A percentile compares a stretch with the other conserved stretches of the same genome.
These are phyloP conservation scores for Pterulicium gracile DNA, from an alignment of 1,284 basidiomycete species.

Conservation along the genomic window DNA sequence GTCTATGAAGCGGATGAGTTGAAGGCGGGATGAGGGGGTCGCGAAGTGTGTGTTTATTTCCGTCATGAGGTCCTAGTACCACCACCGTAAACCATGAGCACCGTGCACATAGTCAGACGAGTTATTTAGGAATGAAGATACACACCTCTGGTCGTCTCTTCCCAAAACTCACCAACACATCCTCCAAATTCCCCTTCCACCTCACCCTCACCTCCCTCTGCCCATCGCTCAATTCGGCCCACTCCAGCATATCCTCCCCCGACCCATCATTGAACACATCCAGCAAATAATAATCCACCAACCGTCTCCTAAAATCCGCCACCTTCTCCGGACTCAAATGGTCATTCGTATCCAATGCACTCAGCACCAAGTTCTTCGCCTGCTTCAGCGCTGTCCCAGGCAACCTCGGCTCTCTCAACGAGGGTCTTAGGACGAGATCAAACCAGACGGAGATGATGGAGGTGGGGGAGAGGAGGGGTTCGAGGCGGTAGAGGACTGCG, in stretches of 20 bases:
- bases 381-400: conserved; percentile 41
- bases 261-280: conserved; percentile 67
- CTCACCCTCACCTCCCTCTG: conserved; percentile 45
- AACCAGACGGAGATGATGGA: conserved; percentile 71
- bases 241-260: conserved; percentile 60
- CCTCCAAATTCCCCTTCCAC: conserved; percentile 72
- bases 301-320: conserved; percentile 48
- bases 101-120: conserved; percentile 11
- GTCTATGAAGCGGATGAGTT: conserved; percentile 54
- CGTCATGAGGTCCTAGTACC: conserved; percentile 58
- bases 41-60: conserved; percentile 53
- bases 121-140: conserved; percentile 9
- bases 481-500: conserved; percentile 49
- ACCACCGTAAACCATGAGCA: conserved; percentile 9
- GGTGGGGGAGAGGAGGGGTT: conserved; percentile 44
- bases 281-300: conserved; percentile 65
- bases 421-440: conserved; percentile 63
- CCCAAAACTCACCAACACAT: conserved; percentile 56
- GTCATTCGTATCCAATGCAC: conserved; percentile 42
- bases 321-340: conserved; percentile 37
- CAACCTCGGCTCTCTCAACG: conserved; percentile 62
- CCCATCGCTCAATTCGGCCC: conserved; percentile 49
- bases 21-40: conserved; percentile 49
- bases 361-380: conserved; percentile 63
- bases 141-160: conserved; percentile 51